Conservation (phyloP, 805 yeast genomes). For the Saccharomyces jurei region DNA sequence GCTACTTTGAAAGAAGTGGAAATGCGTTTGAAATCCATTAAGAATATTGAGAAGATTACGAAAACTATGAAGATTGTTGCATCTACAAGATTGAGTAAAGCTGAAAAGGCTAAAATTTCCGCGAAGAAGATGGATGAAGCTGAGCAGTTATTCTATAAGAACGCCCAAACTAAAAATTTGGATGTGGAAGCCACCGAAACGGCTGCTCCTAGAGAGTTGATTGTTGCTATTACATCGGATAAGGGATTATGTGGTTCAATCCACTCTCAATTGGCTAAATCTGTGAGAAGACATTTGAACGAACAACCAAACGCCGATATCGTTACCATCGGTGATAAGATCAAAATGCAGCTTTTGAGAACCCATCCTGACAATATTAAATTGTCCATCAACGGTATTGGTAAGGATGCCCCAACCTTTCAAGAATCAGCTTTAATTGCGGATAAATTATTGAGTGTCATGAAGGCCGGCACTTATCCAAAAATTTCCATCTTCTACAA, state of each 20-base stretch:
- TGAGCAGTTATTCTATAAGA: conserved; percentile 68
- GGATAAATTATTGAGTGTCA: conserved; percentile 58
- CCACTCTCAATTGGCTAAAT: conserved; percentile 89
- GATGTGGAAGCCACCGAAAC: conserved; percentile 35
- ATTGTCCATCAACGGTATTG: conserved; percentile 81
- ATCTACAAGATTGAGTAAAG: conserved; percentile 90
- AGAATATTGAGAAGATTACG: conserved; percentile 98
- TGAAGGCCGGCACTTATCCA: conserved; percentile 43
- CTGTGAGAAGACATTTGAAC: conserved; percentile 65
- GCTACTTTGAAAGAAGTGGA: conserved; percentile 99
- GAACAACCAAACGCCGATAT: conserved; percentile 66
- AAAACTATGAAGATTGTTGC: conserved; percentile 99
- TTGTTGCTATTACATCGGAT: conserved; percentile 88
- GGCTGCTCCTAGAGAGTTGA: conserved; percentile 54
- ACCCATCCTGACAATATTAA: conserved; percentile 60
- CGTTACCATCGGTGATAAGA: conserved; percentile 90
- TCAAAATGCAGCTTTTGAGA: conserved; percentile 82
- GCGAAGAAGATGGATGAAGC: conserved; percentile 79
- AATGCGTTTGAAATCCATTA: conserved; percentile 94
- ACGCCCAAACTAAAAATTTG: conserved; percentile 67
- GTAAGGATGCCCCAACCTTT: conserved; percentile 95
- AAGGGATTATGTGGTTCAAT: conserved; percentile 98
- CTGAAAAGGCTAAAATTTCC: conserved; percentile 87
- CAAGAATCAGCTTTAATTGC: conserved; percentile 82
- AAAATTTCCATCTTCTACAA: conserved; percentile 78